phyloP scores from a whole-genome alignment of 345 rosid species.

The Eucalyptus polybractea region DNA sequence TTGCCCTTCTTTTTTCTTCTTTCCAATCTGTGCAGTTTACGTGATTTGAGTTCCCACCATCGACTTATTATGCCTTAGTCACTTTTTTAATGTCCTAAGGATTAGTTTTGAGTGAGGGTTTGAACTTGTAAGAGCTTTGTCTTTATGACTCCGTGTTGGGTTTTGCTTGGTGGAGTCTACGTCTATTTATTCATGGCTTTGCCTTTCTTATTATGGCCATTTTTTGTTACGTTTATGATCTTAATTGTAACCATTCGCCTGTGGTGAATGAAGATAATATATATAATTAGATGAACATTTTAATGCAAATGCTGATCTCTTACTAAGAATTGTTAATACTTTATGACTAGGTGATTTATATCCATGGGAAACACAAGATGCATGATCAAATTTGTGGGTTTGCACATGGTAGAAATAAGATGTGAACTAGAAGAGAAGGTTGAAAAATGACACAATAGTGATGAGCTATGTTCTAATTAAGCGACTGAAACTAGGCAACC shows the following conservation, averaged over 20 bases:
- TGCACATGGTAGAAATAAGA: neutral
- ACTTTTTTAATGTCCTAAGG: neutral
- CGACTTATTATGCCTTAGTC: neutral
- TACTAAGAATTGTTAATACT: neutral
- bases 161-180: neutral
- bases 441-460: neutral
- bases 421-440: neutral
- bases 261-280: rapidly evolving
- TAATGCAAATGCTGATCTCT: neutral
- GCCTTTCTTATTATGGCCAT: neutral
- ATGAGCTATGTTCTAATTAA: neutral
- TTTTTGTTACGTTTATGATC: neutral
- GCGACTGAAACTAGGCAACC: rapidly evolving
- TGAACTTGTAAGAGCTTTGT: neutral
- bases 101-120: neutral
- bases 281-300: neutral
- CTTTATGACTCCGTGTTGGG: neutral
- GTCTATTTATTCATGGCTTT: neutral
- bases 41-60: too few species aligned
- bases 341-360: neutral
- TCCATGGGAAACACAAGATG: neutral
- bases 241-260: neutral
- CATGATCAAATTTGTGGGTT: neutral
- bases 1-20: neutral
- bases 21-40: neutral